Conservation (phyloP, 163 green algal species). For the Scenedesmus sp. region DNA sequence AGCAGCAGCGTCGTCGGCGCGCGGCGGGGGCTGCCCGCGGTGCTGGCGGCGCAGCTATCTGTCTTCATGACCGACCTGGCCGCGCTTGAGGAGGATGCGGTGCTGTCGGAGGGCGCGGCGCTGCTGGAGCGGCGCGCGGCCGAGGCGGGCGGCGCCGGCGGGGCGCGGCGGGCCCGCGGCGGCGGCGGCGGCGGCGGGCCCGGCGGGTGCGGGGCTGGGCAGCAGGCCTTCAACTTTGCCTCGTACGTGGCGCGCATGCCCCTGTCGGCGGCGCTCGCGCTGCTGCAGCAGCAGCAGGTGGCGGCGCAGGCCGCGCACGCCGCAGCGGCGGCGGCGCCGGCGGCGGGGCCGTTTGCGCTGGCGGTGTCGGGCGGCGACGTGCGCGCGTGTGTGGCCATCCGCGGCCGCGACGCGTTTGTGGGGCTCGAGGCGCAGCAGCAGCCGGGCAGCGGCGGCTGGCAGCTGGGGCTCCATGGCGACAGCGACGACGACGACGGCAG, state of each 20-base stretch:
- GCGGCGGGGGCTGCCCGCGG: background rate
- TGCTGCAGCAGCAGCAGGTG: conserved; percentile 9
- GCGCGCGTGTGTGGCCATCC: background rate
- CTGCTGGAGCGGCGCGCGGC: too few relatives aligned
- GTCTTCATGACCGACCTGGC: conserved; percentile 20
- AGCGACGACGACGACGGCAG: background rate
- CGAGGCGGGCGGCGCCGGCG: too few relatives aligned
- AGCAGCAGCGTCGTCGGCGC: conserved; percentile 25
- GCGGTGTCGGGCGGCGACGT: conserved; percentile 14
- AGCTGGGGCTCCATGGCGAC: conserved; percentile 8
- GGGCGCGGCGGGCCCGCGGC: too few relatives aligned
- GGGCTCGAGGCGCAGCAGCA: background rate
- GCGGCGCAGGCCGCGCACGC: background rate
- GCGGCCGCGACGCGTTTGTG: background rate
- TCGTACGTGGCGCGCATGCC: conserved; percentile 45
- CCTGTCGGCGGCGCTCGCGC: conserved; percentile 24
- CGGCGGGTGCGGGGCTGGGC: background rate
- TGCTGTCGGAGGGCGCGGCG: conserved; percentile 32
- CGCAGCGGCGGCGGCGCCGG: background rate
- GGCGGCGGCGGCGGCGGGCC: background rate
- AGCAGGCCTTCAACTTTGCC: conserved; percentile 36
- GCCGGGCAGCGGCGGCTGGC: background rate
- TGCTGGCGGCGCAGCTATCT: conserved; percentile 23
- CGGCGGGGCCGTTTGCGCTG: background rate
- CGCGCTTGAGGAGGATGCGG: conserved; percentile 34